Base-by-base conservation (phyloP, 176 grass and related monocot genomes). In the Pontederia paniculata region DNA sequence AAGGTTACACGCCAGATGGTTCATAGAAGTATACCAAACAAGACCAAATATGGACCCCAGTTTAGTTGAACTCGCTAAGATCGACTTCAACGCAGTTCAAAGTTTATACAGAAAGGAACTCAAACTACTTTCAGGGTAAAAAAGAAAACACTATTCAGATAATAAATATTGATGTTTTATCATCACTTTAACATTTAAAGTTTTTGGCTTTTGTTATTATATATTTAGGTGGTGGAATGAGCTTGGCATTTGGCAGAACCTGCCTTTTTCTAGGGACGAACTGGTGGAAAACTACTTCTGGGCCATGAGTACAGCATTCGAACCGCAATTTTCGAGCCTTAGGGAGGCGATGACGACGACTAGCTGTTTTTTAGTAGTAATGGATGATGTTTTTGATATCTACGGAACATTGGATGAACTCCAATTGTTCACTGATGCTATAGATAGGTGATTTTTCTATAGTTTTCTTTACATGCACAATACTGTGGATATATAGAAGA, bases 341-440 rank as follows among this genome's bases (percentile, higher is more conserved):
- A 62, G 77, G 0, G 64, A 80, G 48, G 44, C 31, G 1, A 13
- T 83, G 7, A 60, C 84, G 11, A 88, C 67, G 73, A 8, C 48
- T 0, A 21, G 9, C 11, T 8, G 44, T 60, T 52, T 88, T 0
- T 45, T 77, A 17, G 23, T 78, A 4, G 47, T 49, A 14, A 47
- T 88, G 22, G 85, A 88, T 46, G 80, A 88, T 71, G 58, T 83
- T 0, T 88, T 80, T 50, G 85, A 88, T 61, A 48, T 88, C 0
- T 88, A 88, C 42, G 76, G 85, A 46, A 80, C 69, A 0, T 41
- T 71, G 0, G 80, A 80, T 5, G 85, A 88, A 66, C 65, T 88
- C 5, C 5, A 9, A 9, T 50, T 77, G 0, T 80, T 84, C 69
- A 88, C 85, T 0, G 21, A 70, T n/a, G 69, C 65, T 18, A 71